These are phyloP conservation scores for Trifolium fragiferum DNA, from an alignment of 306 rosid genomes.

Conservation along the genomic window DNA sequence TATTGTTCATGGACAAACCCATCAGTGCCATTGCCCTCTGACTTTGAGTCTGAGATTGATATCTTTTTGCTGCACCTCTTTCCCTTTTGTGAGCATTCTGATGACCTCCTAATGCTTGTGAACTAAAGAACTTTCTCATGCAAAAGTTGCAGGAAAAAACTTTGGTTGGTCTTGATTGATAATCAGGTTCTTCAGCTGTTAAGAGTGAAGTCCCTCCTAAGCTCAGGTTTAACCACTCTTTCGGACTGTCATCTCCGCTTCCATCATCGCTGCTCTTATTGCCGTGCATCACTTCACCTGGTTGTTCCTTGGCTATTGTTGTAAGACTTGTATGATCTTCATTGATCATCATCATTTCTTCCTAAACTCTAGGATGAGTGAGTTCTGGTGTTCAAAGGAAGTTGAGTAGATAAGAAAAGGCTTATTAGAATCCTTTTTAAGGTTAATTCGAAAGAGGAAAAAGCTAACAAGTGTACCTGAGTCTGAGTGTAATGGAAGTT, in stretches of 20 bases:
- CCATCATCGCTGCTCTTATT: slow-evolving; percentile 44
- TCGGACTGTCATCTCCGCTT: slow-evolving; percentile 49
- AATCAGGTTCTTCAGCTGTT: slow-evolving; percentile 53
- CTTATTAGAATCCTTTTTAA: slow-evolving; percentile 49
- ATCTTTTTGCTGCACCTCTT: slow-evolving; percentile 90
- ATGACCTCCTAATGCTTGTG: slow-evolving; percentile 97
- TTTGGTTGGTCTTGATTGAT: slow-evolving; percentile 58
- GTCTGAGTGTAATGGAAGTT: slow-evolving; percentile 45
- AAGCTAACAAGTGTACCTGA: slow-evolving; percentile 38
- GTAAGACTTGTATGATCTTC: slow-evolving; percentile 46
- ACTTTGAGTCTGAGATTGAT: slow-evolving; percentile 79
- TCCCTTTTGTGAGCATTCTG: slow-evolving; percentile 97
- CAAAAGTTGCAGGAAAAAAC: slow-evolving; percentile 95
- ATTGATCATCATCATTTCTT: slow-evolving; percentile 48
- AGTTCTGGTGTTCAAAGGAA: slow-evolving; percentile 38
- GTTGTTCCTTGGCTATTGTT: slow-evolving; percentile 44
- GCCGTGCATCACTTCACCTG: slow-evolving; percentile 35
- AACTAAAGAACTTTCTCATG: slow-evolving; percentile 87
- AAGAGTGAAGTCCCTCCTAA: slow-evolving; percentile 60
- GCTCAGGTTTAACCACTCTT: slow-evolving; percentile 85
- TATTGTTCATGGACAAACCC: slow-evolving; percentile 56
- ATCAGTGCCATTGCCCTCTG: slow-evolving; percentile 72
- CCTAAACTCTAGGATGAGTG: slow-evolving; percentile 8
- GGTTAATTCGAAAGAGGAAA: slow-evolving; percentile 43
- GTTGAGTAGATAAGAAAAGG: slow-evolving; percentile 38